Evolutionary conservation across 2,329 filamentous ascomycete species (phyloP).

Genomic region (Aspergillus candidus): DNA sequence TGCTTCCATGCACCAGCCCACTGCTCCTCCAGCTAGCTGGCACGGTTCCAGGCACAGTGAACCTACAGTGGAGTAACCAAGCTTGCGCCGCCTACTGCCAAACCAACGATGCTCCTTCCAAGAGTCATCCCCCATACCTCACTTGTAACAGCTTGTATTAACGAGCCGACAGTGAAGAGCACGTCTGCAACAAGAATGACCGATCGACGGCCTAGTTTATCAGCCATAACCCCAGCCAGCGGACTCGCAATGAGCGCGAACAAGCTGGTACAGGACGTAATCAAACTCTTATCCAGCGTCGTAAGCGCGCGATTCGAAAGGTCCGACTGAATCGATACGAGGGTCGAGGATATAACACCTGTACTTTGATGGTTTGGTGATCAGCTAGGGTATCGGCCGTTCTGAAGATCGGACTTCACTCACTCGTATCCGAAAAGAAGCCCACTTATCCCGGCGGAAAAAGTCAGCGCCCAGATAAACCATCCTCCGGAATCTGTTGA

Average conservation of each 20-base stretch:
- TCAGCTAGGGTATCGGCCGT: constrained; percentile 6
- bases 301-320: constrained; percentile 46
- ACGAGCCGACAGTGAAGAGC: constrained; percentile 41
- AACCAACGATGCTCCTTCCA: constrained; percentile 42
- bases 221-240: constrained; percentile 48
- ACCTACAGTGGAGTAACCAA: constrained; percentile 69
- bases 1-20: not conserved
- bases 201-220: constrained; percentile 42
- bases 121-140: constrained; percentile 42
- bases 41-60: not conserved
- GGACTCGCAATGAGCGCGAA: constrained; percentile 54
- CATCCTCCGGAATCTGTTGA: constrained; percentile 24
- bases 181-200: constrained; percentile 44
- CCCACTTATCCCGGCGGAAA: constrained; percentile 53
- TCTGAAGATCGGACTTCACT: constrained; percentile 4
- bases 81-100: constrained; percentile 49
- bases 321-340: constrained; percentile 51
- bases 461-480: constrained; percentile 53
- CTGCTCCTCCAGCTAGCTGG: not conserved
- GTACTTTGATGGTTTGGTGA: constrained; percentile 38
- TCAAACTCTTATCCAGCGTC: constrained; percentile 53
- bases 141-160: constrained; percentile 37
- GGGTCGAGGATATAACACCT: constrained; percentile 56
- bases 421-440: constrained; percentile 59
- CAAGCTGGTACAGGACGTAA: constrained; percentile 53